Evolutionary conservation across 1,284 basidiomycete species (phyloP).

Genomic region (Pseudozyma tsukubaensis): DNA sequence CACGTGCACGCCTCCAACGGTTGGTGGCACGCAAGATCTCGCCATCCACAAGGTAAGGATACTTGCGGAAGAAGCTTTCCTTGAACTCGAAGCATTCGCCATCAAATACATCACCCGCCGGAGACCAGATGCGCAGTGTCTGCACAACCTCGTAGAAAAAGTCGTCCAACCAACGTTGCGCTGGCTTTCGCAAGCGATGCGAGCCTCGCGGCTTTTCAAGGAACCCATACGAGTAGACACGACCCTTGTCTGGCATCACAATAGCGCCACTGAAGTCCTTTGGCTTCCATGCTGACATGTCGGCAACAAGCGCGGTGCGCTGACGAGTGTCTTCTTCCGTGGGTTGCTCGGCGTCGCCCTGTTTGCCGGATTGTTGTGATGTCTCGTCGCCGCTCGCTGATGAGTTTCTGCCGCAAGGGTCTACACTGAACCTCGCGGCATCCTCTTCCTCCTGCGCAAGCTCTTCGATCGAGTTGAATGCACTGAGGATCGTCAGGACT

Average conservation of each 20-base stretch:
- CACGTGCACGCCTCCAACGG: conserved; percentile 46
- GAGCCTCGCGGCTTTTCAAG: conserved; percentile 47
- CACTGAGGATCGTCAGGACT: conserved; percentile 43
- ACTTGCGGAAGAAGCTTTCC: conserved; percentile 53
- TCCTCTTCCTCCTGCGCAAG: conserved; percentile 27
- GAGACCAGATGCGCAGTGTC: conserved; percentile 47
- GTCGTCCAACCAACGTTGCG: conserved; percentile 45
- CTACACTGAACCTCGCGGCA: conserved; percentile 29
- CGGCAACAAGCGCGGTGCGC: conserved; percentile 42
- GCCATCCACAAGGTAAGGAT: conserved; percentile 48
- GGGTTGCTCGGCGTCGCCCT: conserved; percentile 12
- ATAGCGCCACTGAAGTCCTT: conserved; percentile 20
- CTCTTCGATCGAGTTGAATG: conserved; percentile 45
- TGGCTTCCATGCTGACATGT: conserved; percentile 46
- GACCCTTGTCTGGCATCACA: conserved; percentile 41
- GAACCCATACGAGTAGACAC: conserved; percentile 47
- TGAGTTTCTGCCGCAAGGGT: not conserved
- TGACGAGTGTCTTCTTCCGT: conserved; percentile 27
- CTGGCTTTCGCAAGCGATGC: conserved; percentile 41
- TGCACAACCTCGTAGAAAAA: conserved; percentile 45
- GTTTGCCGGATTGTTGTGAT: not conserved
- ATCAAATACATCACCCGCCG: conserved; percentile 48
- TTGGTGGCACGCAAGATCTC: conserved; percentile 49
- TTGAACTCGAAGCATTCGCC: conserved; percentile 51
- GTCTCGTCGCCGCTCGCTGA: not conserved